Percentiles rank a stretch among this genome's conserved stretches.
Evolutionary conservation across 805 yeast species (phyloP).

Genomic region (Alloascoidea africana): DNA sequence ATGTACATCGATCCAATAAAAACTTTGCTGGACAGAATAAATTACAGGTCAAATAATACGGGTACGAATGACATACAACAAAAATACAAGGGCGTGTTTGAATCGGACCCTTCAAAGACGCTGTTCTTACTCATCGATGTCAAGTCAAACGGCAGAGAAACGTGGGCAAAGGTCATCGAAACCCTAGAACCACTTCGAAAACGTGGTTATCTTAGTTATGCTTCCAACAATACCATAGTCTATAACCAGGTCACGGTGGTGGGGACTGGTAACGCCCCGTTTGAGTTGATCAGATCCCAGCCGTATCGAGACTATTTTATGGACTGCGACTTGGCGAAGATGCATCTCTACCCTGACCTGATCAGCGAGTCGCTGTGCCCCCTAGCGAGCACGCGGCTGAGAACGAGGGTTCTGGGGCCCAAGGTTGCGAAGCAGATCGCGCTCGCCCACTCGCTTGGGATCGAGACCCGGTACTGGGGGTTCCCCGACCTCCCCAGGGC

Average conservation of each 20-base stretch:
- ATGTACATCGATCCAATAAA: constrained; percentile 41
- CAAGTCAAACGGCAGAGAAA: constrained; percentile 27
- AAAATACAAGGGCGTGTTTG: constrained; percentile 23
- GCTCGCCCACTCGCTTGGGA: constrained; percentile 36
- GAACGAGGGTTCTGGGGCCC: too few species aligned
- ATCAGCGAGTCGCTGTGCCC: too few species aligned
- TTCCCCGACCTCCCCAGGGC: constrained; percentile 49
- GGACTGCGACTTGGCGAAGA: too few species aligned
- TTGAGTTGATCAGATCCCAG: constrained; percentile 17
- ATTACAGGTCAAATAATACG: constrained; percentile 12
- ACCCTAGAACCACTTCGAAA: constrained; percentile 32
- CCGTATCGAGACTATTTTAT: constrained; percentile 24
- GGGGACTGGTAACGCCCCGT: constrained; percentile 53
- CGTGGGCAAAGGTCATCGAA: constrained; percentile 29
- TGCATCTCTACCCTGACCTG: too few species aligned
- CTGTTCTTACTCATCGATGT: constrained; percentile 49
- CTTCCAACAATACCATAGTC: constrained; percentile 19
- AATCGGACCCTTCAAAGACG: constrained; percentile 33
- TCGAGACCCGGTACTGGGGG: constrained; percentile 58
- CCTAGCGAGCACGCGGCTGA: too few species aligned
- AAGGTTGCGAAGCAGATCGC: too few species aligned
- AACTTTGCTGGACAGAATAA: constrained; percentile 31
- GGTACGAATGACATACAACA: neutral
- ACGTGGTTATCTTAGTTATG: constrained; percentile 34
- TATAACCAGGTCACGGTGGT: constrained; percentile 36